Percentiles rank a stretch among this genome's conserved stretches.
phyloP scores from a whole-genome alignment of 257 asterid genomes.

The Ilex aquifolium region DNA sequence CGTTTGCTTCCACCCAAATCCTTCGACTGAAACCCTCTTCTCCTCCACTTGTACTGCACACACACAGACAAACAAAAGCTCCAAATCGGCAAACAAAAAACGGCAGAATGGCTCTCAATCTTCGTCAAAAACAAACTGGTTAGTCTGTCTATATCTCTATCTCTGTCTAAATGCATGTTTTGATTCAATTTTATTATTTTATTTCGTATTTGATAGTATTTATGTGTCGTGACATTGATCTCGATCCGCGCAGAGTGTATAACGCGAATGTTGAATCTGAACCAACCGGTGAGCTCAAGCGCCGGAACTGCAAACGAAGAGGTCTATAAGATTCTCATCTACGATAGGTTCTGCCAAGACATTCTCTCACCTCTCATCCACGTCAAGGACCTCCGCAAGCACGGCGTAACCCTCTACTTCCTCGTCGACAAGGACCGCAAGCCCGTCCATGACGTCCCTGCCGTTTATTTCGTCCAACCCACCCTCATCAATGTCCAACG shows the following conservation, averaged over 20 bases:
- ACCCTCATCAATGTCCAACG: slow-evolving; percentile 69
- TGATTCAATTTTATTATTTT: neutral
- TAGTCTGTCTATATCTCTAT: slow-evolving; percentile 7
- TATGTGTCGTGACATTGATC: neutral
- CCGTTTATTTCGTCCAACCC: slow-evolving; percentile 84
- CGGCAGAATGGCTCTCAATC: slow-evolving; percentile 95
- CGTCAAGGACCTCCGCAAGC: slow-evolving; percentile 95
- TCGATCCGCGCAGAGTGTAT: slow-evolving; percentile 60
- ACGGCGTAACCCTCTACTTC: slow-evolving; percentile 91
- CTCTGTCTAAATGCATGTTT: neutral
- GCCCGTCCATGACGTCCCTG: slow-evolving; percentile 94
- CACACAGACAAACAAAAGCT: too few species aligned
- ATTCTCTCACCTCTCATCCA: slow-evolving; percentile 93
- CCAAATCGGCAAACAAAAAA: too few species aligned
- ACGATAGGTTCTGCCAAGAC: slow-evolving; percentile 87
- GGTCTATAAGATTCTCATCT: slow-evolving; percentile 95
- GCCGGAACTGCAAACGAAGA: slow-evolving; percentile 83
- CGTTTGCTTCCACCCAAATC: too few species aligned
- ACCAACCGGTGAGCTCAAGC: slow-evolving; percentile 60
- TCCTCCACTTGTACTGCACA: too few species aligned
- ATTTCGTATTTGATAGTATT: neutral
- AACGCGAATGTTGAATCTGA: slow-evolving; percentile 92
- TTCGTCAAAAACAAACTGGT: slow-evolving; percentile 90
- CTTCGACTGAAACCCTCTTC: too few species aligned
- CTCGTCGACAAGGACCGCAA: slow-evolving; percentile 95